Evolutionary conservation across 768 basidiomycete species (phyloP), one percentile per base, ranked within the genome.

Genomic region (Amanita subjunquillea): DNA sequence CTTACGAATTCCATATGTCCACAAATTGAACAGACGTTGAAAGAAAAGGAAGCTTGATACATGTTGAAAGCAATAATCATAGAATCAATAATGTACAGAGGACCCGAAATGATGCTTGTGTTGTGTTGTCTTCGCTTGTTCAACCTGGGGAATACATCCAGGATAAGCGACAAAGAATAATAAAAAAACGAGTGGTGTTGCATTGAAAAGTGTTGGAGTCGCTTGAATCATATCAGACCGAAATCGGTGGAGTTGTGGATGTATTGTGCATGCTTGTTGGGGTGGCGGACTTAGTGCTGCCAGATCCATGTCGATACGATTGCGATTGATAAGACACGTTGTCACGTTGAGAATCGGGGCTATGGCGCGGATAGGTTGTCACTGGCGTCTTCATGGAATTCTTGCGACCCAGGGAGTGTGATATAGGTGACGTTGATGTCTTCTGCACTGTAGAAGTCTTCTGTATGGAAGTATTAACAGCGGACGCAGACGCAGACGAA

Each of bases 21-120:
- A 17, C 23, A 13, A 15, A 6, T 20, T 3, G 41, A 15, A 25
- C 8, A 30, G 20, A 32, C 10, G 7, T 30, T 12, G 15, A 20
- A 27, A 40, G 8, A 37, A 8, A 39, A 32, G 17, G 42, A 50
- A 42, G 51, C 25, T 12, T 15, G n/a, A 46, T 20, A 46, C 51
- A 50, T 22, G 29, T 44, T 45, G 34, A 46, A 52, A 20, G 23
- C 22, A 49, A 50, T 54, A 48, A 54, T 42, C 53, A 54, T 54
- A 54, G 25, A 29, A 43, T 48, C 27, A 43, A 51, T 22, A 53
- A 36, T 56, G 51, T 34, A 39, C 34, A 50, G 53, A 20, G 6
- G 36, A 39, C 50, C 39, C 10, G 52, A 45, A 47, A 43, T 50
- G 57, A 51, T 55, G 54, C 36, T 46, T 58, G 52, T 12, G 48